Base-by-base conservation (phyloP, 2,329 filamentous ascomycete genomes). In the Dactylella cylindrospora region DNA sequence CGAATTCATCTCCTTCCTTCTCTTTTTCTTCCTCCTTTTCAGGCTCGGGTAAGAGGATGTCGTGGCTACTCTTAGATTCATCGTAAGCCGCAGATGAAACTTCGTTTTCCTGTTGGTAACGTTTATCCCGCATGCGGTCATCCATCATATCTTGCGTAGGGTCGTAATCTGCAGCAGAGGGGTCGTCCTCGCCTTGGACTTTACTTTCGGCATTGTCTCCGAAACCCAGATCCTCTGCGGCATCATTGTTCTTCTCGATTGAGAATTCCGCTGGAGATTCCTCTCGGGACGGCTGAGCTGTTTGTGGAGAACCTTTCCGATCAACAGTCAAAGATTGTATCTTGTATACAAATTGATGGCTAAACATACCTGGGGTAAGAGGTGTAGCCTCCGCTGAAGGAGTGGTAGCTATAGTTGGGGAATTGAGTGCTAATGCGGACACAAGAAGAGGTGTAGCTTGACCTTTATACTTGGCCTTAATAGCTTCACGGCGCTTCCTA, bases 81-180 rank as follows among this genome's bases (percentile, higher is more conserved):
- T 80, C 78, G 67, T 84, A 83, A 20, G 77, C 76, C 44, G 76
- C 74, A 12, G 80, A 78, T 2, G 77, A 73, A 44, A 80, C 69
- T 31, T 81, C 78, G 29, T 78, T 77, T 53, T 81, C 79, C 45
- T 79, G 78, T 61, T 82, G 78, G 59, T 84, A 80, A 67, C 82
- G 78, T 66, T 84, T 83, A 68, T 87, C 83, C 53, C 85, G 82
- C 59, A 82, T 78, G 68, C 83, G 82, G 67, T 95, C 90, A 72
- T 94, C 88, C 71, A 85, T 79, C 86, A 91, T 93, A 70, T 96
- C 90, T 67, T 84, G 78, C 1, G 84, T 93, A 1, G 90, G 90
- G 70, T 95, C 88, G 71, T 95, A 95, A 72, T 95, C 88, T 59
- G 89, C 90, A 38, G 90, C 90, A n/a, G 90, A 95, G 4, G 88